Conservation (phyloP, 2,329 filamentous ascomycete species). For the Claviceps cyperi region DNA sequence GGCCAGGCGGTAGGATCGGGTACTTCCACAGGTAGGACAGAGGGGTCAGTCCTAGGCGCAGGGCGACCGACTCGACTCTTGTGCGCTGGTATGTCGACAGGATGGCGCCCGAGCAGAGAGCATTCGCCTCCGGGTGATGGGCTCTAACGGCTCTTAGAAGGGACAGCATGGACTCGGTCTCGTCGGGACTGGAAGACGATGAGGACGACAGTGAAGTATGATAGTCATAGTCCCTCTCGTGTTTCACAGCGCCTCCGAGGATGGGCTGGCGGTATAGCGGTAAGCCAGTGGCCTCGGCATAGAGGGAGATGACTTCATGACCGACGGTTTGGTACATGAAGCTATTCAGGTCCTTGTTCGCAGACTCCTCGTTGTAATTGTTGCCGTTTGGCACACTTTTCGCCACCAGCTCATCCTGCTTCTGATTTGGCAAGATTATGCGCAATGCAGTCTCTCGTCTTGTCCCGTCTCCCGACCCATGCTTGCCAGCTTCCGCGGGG, state of each 20-base stretch:
- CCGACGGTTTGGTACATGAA: constrained; percentile 99
- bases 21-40: constrained; percentile 91
- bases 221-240: constrained; percentile 52
- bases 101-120: constrained; percentile 81
- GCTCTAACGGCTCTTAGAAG: constrained; percentile 54
- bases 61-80: constrained; percentile 79
- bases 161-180: constrained; percentile 75
- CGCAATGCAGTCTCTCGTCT: constrained; percentile 1
- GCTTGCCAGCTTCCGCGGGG: constrained; percentile 19
- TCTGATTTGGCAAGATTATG: constrained; percentile 10
- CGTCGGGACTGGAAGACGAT: constrained; percentile 37
- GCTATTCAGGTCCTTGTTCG: constrained; percentile 63
- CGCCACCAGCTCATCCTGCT: not conserved
- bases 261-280: constrained; percentile 77
- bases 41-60: constrained; percentile 68
- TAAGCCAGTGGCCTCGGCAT: constrained; percentile 61
- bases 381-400: not conserved
- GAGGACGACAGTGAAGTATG: constrained; percentile 6
- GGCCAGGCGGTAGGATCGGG: constrained; percentile 51
- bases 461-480: not conserved
- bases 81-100: constrained; percentile 92
- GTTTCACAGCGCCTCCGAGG: constrained; percentile 53
- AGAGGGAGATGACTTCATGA: constrained; percentile 73
- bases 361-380: not conserved
- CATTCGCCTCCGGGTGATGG: constrained; percentile 67